These are phyloP conservation scores for Aureobasidium sp. DNA, from an alignment of 2,329 filamentous ascomycete genomes.

Conservation along the genomic window DNA sequence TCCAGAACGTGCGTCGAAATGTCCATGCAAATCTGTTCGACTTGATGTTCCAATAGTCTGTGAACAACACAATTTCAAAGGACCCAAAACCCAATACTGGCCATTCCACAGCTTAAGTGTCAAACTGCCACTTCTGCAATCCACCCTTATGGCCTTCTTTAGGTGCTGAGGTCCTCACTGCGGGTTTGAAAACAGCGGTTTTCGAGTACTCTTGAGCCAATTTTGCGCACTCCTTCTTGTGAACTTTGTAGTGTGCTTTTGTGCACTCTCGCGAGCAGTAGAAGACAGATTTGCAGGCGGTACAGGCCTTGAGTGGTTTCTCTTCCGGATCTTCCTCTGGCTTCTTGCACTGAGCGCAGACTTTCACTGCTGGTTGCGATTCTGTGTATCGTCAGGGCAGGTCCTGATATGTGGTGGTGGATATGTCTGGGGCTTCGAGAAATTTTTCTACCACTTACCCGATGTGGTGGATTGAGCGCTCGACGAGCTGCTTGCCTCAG, in stretches of 20 bases:
- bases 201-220: constrained; percentile 34
- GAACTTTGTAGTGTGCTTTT: constrained; percentile 32
- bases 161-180: constrained; percentile 27
- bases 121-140: constrained; percentile 35
- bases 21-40: background rate
- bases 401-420: background rate
- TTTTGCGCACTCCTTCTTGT: constrained; percentile 35
- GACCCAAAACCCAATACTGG: background rate
- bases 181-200: constrained; percentile 34
- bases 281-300: constrained; percentile 32
- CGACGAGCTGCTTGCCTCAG: constrained; percentile 1
- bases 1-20: background rate
- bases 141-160: constrained; percentile 28
- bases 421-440: background rate
- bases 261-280: constrained; percentile 37
- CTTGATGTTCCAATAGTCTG: background rate
- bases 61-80: background rate
- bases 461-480: constrained; percentile 1
- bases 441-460: background rate
- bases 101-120: constrained; percentile 20
- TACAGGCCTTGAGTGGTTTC: constrained; percentile 30
- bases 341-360: constrained; percentile 11
- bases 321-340: constrained; percentile 9
- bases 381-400: background rate
- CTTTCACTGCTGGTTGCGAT: background rate